Conservation (phyloP, 768 basidiomycete species). For the Gloeophyllum trabeum region DNA sequence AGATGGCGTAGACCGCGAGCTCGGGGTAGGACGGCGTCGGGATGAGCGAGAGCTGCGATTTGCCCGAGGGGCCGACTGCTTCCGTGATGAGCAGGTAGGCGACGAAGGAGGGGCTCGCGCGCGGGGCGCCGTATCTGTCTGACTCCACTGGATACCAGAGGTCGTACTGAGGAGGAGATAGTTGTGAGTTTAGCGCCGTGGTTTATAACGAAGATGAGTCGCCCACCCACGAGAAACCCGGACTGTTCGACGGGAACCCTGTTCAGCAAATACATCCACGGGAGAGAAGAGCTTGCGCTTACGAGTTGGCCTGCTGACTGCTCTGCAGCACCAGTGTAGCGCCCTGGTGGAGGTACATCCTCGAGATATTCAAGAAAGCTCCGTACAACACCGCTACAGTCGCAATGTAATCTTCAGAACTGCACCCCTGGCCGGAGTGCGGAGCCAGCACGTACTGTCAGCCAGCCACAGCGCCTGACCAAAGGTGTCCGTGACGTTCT, state of each 20-base stretch:
- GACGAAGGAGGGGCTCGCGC: conserved; percentile 19
- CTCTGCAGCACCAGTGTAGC: conserved; percentile 22
- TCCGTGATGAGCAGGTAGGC: conserved; percentile 22
- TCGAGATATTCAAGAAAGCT: conserved; percentile 16
- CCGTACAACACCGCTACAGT: conserved; percentile 16
- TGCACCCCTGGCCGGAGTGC: not conserved
- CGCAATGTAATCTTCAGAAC: conserved; percentile 3
- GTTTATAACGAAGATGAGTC: not conserved
- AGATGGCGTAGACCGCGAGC: conserved; percentile 20
- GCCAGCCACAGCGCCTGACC: conserved; percentile 21
- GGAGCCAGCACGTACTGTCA: conserved; percentile 13
- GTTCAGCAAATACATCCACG: not conserved
- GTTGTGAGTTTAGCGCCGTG: no score
- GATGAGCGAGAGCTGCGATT: conserved; percentile 14
- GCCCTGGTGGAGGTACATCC: conserved; percentile 23
- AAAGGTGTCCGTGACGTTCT: conserved; percentile 23
- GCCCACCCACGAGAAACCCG: conserved; percentile 16
- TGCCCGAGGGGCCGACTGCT: conserved; percentile 15
- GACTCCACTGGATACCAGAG: conserved; percentile 19
- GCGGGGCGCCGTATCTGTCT: conserved; percentile 14
- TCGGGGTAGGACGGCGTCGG: conserved; percentile 7
- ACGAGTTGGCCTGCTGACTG: conserved; percentile 17
- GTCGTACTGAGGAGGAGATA: conserved; percentile 14
- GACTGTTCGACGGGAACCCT: conserved; percentile 2
- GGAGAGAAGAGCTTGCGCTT: not conserved